A percentile compares a stretch with the other conserved stretches of the same genome.
phyloP scores from a whole-genome alignment of 176 grass and related monocot genomes.

The Hyparrhenia diplandra region DNA sequence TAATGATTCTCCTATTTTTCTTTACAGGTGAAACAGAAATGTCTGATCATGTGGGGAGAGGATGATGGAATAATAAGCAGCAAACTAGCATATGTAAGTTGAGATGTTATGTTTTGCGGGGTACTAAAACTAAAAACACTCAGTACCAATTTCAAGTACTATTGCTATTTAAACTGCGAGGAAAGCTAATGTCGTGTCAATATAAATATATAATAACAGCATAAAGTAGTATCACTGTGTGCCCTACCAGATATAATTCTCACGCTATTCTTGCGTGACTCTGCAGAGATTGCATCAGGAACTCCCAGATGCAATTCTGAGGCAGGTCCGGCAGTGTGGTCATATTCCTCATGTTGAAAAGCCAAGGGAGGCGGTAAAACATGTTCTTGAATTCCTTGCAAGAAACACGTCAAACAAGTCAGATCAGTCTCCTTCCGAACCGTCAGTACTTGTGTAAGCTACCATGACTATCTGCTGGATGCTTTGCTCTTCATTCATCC shows the following conservation, averaged over 20 bases:
- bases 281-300: conserved; percentile 80
- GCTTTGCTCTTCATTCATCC: neutral
- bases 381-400: conserved; percentile 60
- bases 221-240: neutral
- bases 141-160: neutral
- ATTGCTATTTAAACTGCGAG: neutral
- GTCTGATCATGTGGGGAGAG: conserved; percentile 83
- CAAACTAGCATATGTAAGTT: conserved; percentile 68
- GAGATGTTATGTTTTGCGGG: neutral
- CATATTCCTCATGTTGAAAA: conserved; percentile 94
- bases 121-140: neutral
- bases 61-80: conserved; percentile 79
- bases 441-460: neutral
- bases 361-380: conserved; percentile 40
- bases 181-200: neutral
- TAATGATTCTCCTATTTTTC: neutral
- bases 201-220: neutral
- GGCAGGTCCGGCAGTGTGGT: conserved; percentile 60
- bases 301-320: conserved; percentile 48
- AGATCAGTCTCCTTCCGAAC: neutral
- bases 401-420: neutral
- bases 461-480: neutral
- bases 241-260: neutral
- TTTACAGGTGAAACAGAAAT: conserved; percentile 76
- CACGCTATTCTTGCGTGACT: neutral